Evolutionary conservation across 164 flowering plant genomes (phyloP).

Genomic region (Vitis rupestris): DNA sequence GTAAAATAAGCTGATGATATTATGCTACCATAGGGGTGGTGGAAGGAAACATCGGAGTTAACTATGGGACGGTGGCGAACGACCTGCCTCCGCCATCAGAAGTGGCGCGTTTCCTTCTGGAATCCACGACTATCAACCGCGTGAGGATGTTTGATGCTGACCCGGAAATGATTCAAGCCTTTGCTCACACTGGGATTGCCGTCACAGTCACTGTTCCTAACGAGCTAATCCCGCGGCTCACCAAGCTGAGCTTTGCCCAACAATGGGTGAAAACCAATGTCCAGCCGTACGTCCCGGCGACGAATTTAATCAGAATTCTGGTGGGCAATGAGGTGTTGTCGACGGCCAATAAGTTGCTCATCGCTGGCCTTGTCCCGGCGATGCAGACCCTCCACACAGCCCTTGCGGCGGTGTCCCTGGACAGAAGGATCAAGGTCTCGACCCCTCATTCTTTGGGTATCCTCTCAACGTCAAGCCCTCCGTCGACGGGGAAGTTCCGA

Average conservation of each 20-base stretch:
- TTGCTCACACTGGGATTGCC: constrained; percentile 67
- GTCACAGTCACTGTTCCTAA: constrained; percentile 66
- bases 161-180: constrained; percentile 51
- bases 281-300: constrained; percentile 50
- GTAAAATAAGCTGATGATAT: neutral
- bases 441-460: constrained; percentile 83
- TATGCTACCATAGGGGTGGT: constrained; percentile 23
- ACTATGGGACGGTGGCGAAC: constrained; percentile 74
- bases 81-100: constrained; percentile 66
- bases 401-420: constrained; percentile 45
- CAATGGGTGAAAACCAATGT: constrained; percentile 55
- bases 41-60: constrained; percentile 64
- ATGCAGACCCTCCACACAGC: constrained; percentile 75
- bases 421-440: constrained; percentile 56
- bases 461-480: constrained; percentile 66
- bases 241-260: constrained; percentile 45
- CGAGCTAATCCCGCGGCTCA: constrained; percentile 57
- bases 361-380: constrained; percentile 63
- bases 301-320: constrained; percentile 62
- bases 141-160: constrained; percentile 67
- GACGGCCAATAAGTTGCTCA: constrained; percentile 44
- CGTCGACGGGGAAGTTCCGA: constrained; percentile 68
- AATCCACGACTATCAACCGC: constrained; percentile 58
- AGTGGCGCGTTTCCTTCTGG: constrained; percentile 62
- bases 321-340: constrained; percentile 82